phyloP scores from a whole-genome alignment of 2,329 filamentous ascomycete genomes.

The Exophiala aquamarina region DNA sequence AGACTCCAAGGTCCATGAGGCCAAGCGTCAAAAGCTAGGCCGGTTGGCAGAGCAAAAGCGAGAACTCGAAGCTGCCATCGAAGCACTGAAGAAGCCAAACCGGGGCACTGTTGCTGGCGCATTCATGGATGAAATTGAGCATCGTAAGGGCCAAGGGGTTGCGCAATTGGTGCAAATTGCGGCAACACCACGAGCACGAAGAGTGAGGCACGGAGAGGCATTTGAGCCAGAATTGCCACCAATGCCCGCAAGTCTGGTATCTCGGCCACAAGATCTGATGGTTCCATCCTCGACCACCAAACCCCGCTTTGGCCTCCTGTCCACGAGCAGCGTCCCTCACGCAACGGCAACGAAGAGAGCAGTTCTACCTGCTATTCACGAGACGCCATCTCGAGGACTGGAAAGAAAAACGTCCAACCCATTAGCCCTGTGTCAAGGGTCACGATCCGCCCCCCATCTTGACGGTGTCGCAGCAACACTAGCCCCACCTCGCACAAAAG shows the following conservation, averaged over 20 bases:
- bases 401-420: conserved; percentile 27
- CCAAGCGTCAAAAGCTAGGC: conserved; percentile 47
- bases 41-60: conserved; percentile 47
- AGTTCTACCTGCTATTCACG: conserved; percentile 33
- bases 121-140: conserved; percentile 44
- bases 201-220: conserved; percentile 32
- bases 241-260: conserved; percentile 14
- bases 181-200: conserved; percentile 45
- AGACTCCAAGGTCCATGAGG: conserved; percentile 44
- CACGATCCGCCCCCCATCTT: neutral
- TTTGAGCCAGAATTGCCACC: conserved; percentile 17
- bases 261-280: conserved; percentile 13
- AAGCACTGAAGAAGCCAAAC: conserved; percentile 48
- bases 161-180: conserved; percentile 49
- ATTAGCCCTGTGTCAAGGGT: conserved; percentile 12
- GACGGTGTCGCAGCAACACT: conserved; percentile 17
- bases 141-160: conserved; percentile 38
- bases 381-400: conserved; percentile 41
- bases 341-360: conserved; percentile 25
- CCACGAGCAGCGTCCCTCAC: conserved; percentile 6
- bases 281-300: conserved; percentile 33
- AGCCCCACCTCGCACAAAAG: conserved; percentile 1
- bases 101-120: conserved; percentile 46
- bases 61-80: conserved; percentile 50
- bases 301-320: conserved; percentile 22